phyloP scores from a whole-genome alignment of 2,329 filamentous ascomycete genomes.

The Penicillium aurantiogriseum region DNA sequence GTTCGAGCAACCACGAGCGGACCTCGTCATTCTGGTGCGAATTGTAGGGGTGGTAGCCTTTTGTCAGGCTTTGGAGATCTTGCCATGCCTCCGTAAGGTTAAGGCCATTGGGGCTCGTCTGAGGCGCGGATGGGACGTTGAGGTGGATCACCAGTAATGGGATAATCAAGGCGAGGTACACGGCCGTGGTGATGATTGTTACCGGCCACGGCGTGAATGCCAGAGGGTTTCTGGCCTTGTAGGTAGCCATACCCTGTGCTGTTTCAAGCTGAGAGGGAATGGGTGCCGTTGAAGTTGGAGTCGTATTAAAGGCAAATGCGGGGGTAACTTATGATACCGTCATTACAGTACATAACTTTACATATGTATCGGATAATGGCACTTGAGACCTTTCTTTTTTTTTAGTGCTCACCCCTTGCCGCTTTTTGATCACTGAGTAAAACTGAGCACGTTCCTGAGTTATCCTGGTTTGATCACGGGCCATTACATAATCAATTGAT shows the following conservation, averaged over 20 bases:
- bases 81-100: slow-evolving; percentile 84
- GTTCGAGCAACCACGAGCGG: slow-evolving; percentile 69
- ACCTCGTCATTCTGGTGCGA: slow-evolving; percentile 78
- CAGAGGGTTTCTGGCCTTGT: slow-evolving; percentile 49
- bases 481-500: too few species aligned
- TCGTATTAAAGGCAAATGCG: slow-evolving; percentile 18
- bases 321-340: slow-evolving; percentile 17
- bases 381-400: too few species aligned
- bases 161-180: slow-evolving; percentile 76
- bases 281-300: slow-evolving; percentile 20
- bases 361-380: too few species aligned
- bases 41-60: slow-evolving; percentile 83
- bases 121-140: slow-evolving; percentile 67
- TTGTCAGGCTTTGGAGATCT: slow-evolving; percentile 74
- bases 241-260: slow-evolving; percentile 33
- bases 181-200: slow-evolving; percentile 70
- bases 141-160: slow-evolving; percentile 73
- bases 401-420: too few species aligned
- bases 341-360: slow-evolving; percentile 12
- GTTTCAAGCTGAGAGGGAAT: slow-evolving; percentile 1
- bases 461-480: too few species aligned
- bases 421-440: too few species aligned
- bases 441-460: too few species aligned
- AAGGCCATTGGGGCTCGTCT: slow-evolving; percentile 60
- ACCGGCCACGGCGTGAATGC: slow-evolving; percentile 80